Evolutionary conservation across 371 early-diverging fungal genomes (phyloP), one percentile per base, ranked within the genome.

Genomic region (Mucor lusitanicus): DNA sequence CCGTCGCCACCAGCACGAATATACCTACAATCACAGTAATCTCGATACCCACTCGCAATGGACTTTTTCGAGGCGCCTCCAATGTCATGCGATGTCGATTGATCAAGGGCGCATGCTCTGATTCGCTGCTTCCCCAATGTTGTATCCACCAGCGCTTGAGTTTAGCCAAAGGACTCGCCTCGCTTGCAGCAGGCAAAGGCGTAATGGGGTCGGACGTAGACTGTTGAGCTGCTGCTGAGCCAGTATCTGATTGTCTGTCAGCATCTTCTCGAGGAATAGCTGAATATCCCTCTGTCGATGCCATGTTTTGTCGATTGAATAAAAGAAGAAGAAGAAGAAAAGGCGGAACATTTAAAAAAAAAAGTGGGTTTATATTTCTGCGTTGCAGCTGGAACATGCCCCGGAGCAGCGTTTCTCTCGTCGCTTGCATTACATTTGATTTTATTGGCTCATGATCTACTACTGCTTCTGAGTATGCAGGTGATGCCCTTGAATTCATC

Each of bases 81-180:
- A 81, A 37, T 4, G 77, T 81, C 79, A 78, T 79, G 21, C 72
- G 54, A 19, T 72, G 62, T 28, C 76, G 57, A 44, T 81, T 75
- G 46, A 81, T 65, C 37, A 81, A 61, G 8, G 82, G 79, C 21
- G 77, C 71, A 44, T 40, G 57, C 57, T 78, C 81, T 11, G 68
- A 50, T 1, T 19, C 33, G 6, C 30, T 32, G 17, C 17, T 28
- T 27, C 59, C 59, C 17, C 23, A 46, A 13, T 59, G 33, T 6
- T 27, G 21, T 7, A 15, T 46, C 63, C 58, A 65, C 70, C 70
- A 70, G 19, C 48, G 25, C 53, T 61, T 53, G 3, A 70, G 17
- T n/a, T 32, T 64, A 32, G 55, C 32, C 21, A 7, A 48, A 3
- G 21, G 9, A 12, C 37, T 61, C 17, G 8, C 8, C 12, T 55